A percentile compares a stretch with the other conserved stretches of the same genome.
These are phyloP conservation scores for Mycena venus DNA, from an alignment of 768 basidiomycete species.

Conservation along the genomic window DNA sequence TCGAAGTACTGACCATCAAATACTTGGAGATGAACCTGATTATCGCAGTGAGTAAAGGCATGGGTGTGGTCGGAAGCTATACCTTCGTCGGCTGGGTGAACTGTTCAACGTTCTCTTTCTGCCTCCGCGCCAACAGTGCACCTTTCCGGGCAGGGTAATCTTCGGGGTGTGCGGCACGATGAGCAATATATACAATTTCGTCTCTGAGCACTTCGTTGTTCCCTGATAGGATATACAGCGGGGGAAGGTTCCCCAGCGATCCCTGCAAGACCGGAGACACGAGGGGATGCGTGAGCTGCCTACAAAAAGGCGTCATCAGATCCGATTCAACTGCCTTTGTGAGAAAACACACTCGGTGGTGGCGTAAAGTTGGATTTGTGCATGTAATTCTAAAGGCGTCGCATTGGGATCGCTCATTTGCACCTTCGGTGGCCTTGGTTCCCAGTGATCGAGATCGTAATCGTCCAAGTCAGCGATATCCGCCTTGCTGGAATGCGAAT, in stretches of 20 bases:
- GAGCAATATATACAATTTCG: slow-evolving; percentile 83
- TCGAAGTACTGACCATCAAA: slow-evolving; percentile 69
- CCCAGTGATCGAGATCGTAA: slow-evolving; percentile 54
- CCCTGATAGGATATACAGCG: slow-evolving; percentile 79
- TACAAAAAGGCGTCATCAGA: slow-evolving; percentile 33
- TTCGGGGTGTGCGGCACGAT: slow-evolving; percentile 82
- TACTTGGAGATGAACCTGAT: slow-evolving; percentile 79
- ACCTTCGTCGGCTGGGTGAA: slow-evolving; percentile 69
- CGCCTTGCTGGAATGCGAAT: not conserved
- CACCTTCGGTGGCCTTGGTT: slow-evolving; percentile 70
- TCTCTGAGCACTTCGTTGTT: slow-evolving; percentile 83
- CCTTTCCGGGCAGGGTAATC: slow-evolving; percentile 72
- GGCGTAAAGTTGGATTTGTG: slow-evolving; percentile 85
- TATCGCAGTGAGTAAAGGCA: not conserved
- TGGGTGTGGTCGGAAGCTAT: not conserved
- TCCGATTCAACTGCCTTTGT: not conserved
- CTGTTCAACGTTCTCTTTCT: slow-evolving; percentile 63
- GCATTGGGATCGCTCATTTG: slow-evolving; percentile 62
- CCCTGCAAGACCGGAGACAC: slow-evolving; percentile 82
- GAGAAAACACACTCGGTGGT: slow-evolving; percentile 69
- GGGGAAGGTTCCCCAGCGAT: slow-evolving; percentile 82
- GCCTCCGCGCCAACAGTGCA: slow-evolving; percentile 60
- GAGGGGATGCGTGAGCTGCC: slow-evolving; percentile 75
- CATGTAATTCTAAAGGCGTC: slow-evolving; percentile 61
- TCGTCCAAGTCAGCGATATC: slow-evolving; percentile 27